phyloP scores from a whole-genome alignment of 2,329 filamentous ascomycete genomes.

The Lachnellula subtilissima region DNA sequence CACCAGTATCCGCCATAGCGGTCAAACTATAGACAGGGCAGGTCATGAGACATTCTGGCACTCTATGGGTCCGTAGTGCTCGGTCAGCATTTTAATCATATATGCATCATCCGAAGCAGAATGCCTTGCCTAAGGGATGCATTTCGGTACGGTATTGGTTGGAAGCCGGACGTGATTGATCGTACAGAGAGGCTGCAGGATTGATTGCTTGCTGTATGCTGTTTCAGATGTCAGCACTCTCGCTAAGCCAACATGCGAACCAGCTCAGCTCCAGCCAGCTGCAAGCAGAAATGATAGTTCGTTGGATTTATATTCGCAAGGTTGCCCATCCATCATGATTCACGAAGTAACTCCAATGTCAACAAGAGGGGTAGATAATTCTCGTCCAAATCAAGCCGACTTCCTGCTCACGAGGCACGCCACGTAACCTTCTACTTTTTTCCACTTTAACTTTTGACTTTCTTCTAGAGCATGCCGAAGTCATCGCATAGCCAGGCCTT shows the following conservation, averaged over 20 bases:
- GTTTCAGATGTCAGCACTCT: conserved; percentile 19
- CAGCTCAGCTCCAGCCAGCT: conserved; percentile 13
- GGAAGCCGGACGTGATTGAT: conserved; percentile 17
- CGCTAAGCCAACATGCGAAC: conserved; percentile 12
- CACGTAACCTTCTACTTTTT: no score
- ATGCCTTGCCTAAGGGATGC: neutral
- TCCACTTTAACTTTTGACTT: no score
- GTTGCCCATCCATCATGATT: neutral
- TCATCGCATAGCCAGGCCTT: neutral
- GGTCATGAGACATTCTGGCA: no score
- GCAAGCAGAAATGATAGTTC: conserved; percentile 6
- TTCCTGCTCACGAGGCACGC: no score
- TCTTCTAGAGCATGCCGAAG: neutral
- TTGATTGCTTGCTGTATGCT: conserved; percentile 15
- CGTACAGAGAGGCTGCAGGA: conserved; percentile 6
- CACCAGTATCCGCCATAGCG: neutral
- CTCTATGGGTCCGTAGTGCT: conserved; percentile 8
- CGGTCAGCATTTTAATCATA: conserved; percentile 3
- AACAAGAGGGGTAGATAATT: no score
- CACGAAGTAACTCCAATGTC: neutral
- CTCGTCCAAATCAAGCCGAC: no score
- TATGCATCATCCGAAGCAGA: conserved; percentile 2
- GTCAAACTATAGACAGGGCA: conserved; percentile 2
- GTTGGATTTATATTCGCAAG: conserved; percentile 3
- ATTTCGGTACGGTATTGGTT: conserved; percentile 6